These are phyloP conservation scores for Debaryomyces prosopidis DNA, from an alignment of 805 yeast genomes.

Conservation along the genomic window DNA sequence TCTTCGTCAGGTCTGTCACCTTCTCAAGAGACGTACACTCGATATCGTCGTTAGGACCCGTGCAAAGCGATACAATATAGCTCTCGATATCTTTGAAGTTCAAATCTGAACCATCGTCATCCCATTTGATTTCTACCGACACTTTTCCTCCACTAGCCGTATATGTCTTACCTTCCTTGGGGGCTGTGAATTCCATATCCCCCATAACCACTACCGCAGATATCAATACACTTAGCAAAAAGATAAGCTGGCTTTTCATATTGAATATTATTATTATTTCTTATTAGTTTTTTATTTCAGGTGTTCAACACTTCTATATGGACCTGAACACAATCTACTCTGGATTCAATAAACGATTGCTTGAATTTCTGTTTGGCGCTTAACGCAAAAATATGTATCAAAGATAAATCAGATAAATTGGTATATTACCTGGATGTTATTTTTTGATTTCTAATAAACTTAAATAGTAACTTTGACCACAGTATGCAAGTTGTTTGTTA, in stretches of 20 bases:
- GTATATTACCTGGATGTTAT: too few species aligned
- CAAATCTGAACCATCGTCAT: slow-evolving; percentile 65
- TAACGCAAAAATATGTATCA: too few species aligned
- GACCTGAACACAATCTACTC: too few species aligned
- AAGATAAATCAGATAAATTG: too few species aligned
- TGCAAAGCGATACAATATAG: slow-evolving; percentile 60
- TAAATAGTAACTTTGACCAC: too few species aligned
- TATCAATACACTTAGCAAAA: slow-evolving; percentile 5
- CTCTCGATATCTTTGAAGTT: slow-evolving; percentile 40
- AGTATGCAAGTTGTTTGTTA: too few species aligned
- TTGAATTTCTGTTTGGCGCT: too few species aligned
- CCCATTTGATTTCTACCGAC: slow-evolving; percentile 36
- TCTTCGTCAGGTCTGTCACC: slow-evolving; percentile 6
- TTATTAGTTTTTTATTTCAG: not conserved
- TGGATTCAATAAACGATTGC: too few species aligned
- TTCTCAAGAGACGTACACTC: slow-evolving; percentile 34
- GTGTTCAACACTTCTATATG: too few species aligned
- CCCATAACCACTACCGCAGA: slow-evolving; percentile 29
- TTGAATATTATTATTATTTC: not conserved
- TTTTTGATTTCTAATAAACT: too few species aligned
- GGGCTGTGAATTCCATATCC: slow-evolving; percentile 48
- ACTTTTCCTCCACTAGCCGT: slow-evolving; percentile 39
- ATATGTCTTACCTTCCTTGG: slow-evolving; percentile 39
- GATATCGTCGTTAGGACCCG: slow-evolving; percentile 61
- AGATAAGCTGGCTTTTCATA: slow-evolving; percentile 1